These are phyloP conservation scores for Candida neerlandica DNA, from an alignment of 1,139 yeast species.

Conservation along the genomic window DNA sequence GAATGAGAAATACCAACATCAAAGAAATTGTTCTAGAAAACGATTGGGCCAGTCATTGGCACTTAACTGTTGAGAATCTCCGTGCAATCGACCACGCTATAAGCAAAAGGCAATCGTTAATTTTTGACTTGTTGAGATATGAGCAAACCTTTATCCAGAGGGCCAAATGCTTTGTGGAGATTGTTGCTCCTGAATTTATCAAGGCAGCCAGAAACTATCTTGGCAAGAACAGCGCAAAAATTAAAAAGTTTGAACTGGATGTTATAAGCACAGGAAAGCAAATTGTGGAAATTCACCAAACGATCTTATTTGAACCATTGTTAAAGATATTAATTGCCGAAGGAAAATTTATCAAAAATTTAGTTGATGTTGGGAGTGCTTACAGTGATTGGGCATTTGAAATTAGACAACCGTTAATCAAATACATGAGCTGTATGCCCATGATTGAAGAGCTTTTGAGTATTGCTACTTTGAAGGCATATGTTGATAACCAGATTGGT, in stretches of 20 bases:
- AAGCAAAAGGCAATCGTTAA: slow-evolving; percentile 69
- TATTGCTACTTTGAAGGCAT: slow-evolving; percentile 52
- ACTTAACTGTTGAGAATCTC: slow-evolving; percentile 58
- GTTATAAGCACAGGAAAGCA: slow-evolving; percentile 65
- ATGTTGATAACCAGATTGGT: slow-evolving; percentile 51
- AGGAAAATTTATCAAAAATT: slow-evolving; percentile 63
- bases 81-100: slow-evolving; percentile 55
- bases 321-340: slow-evolving; percentile 44
- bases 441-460: slow-evolving; percentile 35
- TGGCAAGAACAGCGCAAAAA: slow-evolving; percentile 32
- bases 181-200: slow-evolving; percentile 47
- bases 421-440: slow-evolving; percentile 55
- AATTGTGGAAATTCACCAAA: slow-evolving; percentile 61
- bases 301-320: slow-evolving; percentile 56
- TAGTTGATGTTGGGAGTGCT: slow-evolving; percentile 57
- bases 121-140: slow-evolving; percentile 73
- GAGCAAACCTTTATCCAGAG: slow-evolving; percentile 77
- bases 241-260: slow-evolving; percentile 49
- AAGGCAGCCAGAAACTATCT: slow-evolving; percentile 49
- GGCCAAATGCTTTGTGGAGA: slow-evolving; percentile 63
- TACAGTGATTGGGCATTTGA: slow-evolving; percentile 66
- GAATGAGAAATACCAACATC: slow-evolving; percentile 37
- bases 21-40: slow-evolving; percentile 42
- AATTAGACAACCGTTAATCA: slow-evolving; percentile 46
- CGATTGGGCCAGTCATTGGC: slow-evolving; percentile 83